Evolutionary conservation across 805 yeast species (phyloP).

Genomic region (Dipodascus albidus): DNA sequence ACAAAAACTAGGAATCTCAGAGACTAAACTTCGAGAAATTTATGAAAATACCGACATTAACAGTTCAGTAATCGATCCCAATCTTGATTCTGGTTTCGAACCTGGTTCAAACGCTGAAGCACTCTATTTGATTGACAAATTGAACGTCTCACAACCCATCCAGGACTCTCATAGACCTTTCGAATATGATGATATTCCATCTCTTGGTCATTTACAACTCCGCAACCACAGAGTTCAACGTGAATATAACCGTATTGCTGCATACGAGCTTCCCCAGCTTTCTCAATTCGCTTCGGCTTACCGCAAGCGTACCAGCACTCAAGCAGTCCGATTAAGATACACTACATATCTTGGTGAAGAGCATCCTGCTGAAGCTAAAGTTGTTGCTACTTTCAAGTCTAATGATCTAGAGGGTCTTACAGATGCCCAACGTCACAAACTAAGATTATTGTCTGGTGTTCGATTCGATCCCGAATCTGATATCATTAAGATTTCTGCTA

Average conservation of each 20-base stretch:
- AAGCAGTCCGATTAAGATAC: conserved; percentile 48
- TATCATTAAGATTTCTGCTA: conserved; percentile 51
- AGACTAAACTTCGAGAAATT: conserved; percentile 15
- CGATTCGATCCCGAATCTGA: conserved; percentile 58
- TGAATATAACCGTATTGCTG: conserved; percentile 69
- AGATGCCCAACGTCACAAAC: conserved; percentile 51
- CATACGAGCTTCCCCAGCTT: conserved; percentile 83
- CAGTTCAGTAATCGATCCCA: neutral
- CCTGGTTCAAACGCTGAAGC: conserved; percentile 4
- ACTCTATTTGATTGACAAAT: conserved; percentile 6
- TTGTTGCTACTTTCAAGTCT: conserved; percentile 45
- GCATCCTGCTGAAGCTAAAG: conserved; percentile 61
- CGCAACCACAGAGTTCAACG: conserved; percentile 66
- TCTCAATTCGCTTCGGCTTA: conserved; percentile 66
- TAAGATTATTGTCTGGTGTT: conserved; percentile 66
- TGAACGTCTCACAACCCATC: conserved; percentile 15
- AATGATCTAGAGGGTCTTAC: conserved; percentile 30
- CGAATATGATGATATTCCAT: conserved; percentile 54
- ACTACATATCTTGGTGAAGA: conserved; percentile 64
- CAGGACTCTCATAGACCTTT: conserved; percentile 22
- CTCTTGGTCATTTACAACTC: conserved; percentile 59
- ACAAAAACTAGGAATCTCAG: conserved; percentile 21
- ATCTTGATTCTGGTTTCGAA: neutral
- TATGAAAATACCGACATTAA: conserved; percentile 17
- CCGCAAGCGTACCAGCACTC: conserved; percentile 30